Evolutionary conservation across 2,329 filamentous ascomycete genomes (phyloP).

Genomic region (Lachnellula cervina): DNA sequence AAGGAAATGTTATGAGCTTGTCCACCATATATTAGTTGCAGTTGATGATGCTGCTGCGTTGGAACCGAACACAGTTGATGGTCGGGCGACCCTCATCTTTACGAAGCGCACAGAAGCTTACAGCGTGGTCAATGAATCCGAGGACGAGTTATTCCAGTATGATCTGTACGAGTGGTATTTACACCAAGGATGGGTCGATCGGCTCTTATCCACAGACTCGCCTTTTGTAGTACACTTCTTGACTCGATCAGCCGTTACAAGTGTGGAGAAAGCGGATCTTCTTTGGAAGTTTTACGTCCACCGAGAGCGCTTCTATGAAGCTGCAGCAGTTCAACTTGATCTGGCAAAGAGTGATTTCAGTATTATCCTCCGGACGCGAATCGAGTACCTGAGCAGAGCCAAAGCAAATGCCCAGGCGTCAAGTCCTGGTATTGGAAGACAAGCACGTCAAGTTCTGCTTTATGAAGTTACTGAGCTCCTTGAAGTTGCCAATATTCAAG

Average conservation of each 20-base stretch:
- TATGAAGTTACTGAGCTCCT: constrained; percentile 82
- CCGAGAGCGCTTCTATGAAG: constrained; percentile 76
- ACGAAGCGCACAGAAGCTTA: constrained; percentile 86
- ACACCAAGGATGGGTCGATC: constrained; percentile 74
- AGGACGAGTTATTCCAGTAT: constrained; percentile 92
- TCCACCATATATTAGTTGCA: constrained; percentile 73
- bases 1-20: constrained; percentile 77
- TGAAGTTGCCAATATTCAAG: constrained; percentile 91
- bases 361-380: constrained; percentile 76
- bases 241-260: constrained; percentile 65
- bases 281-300: constrained; percentile 91
- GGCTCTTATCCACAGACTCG: constrained; percentile 78
- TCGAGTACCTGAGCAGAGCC: constrained; percentile 83
- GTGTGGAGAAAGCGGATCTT: constrained; percentile 78
- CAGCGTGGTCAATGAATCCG: constrained; percentile 78
- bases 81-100: constrained; percentile 67
- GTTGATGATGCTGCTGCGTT: constrained; percentile 67
- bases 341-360: constrained; percentile 79
- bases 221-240: constrained; percentile 84
- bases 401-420: constrained; percentile 88
- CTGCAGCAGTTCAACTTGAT: constrained; percentile 78
- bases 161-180: constrained; percentile 99
- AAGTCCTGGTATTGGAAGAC: constrained; percentile 69
- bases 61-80: constrained; percentile 72
- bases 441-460: constrained; percentile 77